phyloP scores from a whole-genome alignment of 2,329 filamentous ascomycete genomes.

The Neofusicoccum sp. region DNA sequence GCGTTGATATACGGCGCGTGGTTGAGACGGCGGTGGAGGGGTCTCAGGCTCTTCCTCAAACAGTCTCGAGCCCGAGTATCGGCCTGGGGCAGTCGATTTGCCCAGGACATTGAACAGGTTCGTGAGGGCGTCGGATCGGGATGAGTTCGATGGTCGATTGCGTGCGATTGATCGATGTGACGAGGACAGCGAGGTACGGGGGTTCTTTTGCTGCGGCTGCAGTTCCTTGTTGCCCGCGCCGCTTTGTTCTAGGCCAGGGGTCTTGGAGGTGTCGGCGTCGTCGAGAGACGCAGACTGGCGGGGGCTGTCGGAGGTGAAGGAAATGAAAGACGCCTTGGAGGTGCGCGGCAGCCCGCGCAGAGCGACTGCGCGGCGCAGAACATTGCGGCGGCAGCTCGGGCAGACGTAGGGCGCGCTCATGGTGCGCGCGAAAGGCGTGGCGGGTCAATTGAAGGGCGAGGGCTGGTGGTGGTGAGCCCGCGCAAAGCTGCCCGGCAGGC shows the following conservation, averaged over 20 bases:
- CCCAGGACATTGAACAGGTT: constrained; percentile 2
- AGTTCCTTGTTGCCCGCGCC: too few species aligned
- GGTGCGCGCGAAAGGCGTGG: not conserved
- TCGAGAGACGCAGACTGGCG: not conserved
- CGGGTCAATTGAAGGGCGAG: not conserved
- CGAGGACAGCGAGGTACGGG: not conserved
- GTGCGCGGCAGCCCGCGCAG: not conserved
- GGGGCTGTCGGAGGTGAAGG: not conserved
- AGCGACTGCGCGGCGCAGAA: not conserved
- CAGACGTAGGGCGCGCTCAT: constrained; percentile 18
- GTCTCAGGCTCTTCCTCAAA: not conserved
- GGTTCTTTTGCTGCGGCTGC: not conserved
- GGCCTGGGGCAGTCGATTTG: not conserved
- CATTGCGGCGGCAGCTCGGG: constrained; percentile 15
- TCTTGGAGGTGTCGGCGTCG: not conserved
- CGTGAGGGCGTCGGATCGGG: not conserved
- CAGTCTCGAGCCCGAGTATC: not conserved
- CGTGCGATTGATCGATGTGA: not conserved
- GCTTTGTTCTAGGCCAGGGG: too few species aligned
- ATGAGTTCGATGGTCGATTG: not conserved
- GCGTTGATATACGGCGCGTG: too few species aligned
- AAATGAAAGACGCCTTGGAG: constrained; percentile 4
- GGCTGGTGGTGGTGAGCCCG: not conserved
- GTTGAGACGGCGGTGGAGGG: not conserved
- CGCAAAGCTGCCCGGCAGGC: constrained; percentile 2